A percentile compares a stretch with the other conserved stretches of the same genome.
These are phyloP conservation scores for Colletotrichum falcatum DNA, from an alignment of 2,329 filamentous ascomycete genomes.

Conservation along the genomic window DNA sequence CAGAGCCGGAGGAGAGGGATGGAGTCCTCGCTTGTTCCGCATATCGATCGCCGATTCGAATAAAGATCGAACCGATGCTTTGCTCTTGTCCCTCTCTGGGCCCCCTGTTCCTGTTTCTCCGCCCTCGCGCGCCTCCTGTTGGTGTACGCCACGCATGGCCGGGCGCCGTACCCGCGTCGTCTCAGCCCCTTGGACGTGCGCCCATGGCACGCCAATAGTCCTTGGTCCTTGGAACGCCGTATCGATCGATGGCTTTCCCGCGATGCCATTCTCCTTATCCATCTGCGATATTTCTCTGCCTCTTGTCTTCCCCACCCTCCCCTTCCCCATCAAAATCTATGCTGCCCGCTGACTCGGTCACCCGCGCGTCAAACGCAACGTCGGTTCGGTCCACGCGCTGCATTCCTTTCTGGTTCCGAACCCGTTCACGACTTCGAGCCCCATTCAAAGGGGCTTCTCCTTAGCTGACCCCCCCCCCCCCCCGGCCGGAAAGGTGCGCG, in stretches of 20 bases:
- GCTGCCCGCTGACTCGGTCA: not conserved
- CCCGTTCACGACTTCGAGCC: not conserved
- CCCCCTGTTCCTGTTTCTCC: not conserved
- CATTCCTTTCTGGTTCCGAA: not conserved
- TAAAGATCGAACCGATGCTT: slow-evolving; percentile 35
- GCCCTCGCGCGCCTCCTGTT: not conserved
- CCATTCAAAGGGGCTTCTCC: not conserved
- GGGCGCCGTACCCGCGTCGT: slow-evolving; percentile 2
- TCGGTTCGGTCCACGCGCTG: not conserved
- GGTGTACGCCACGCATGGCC: not conserved
- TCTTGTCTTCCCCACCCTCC: not conserved
- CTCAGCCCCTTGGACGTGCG: slow-evolving; percentile 15
- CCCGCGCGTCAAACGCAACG: not conserved
- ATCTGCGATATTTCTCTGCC: not conserved
- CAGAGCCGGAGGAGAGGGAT: not conserved
- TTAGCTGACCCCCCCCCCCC: not conserved
- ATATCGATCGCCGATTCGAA: slow-evolving; percentile 31
- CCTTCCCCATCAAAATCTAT: not conserved
- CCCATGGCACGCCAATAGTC: slow-evolving; percentile 33
- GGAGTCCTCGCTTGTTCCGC: not conserved
- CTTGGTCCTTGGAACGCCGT: not conserved
- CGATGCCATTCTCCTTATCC: not conserved
- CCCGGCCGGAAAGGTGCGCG: not conserved
- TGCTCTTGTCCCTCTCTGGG: no score
- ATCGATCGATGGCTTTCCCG: slow-evolving; percentile 4